Conservation (phyloP, 208 protist species). For the Entamoeba moshkovskii region DNA sequence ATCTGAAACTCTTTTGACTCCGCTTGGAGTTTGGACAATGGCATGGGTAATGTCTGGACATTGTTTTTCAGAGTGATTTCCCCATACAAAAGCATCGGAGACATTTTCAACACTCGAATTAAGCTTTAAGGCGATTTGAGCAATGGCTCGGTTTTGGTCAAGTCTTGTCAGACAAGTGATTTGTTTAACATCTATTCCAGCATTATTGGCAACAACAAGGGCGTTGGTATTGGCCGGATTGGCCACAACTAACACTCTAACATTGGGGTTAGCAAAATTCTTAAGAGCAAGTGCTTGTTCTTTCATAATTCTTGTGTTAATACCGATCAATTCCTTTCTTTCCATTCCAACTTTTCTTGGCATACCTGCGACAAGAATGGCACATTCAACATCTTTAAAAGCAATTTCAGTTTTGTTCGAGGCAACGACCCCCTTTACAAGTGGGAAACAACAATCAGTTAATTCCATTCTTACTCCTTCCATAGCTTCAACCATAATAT, state of each 20-base stretch:
- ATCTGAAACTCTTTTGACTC: neutral
- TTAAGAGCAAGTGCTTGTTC: conserved; percentile 22
- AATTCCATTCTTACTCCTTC: conserved; percentile 72
- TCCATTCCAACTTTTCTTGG: conserved; percentile 33
- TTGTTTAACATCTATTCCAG: conserved; percentile 21
- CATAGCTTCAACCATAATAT: conserved; percentile 47
- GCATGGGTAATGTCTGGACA: neutral
- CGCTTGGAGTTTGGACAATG: neutral
- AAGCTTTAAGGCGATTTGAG: conserved; percentile 11
- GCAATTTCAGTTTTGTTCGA: conserved; percentile 54
- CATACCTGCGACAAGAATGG: conserved; percentile 28
- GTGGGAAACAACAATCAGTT: conserved; percentile 67
- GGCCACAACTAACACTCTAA: conserved; percentile 34
- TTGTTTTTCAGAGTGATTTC: conserved; percentile 35
- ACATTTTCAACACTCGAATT: neutral
- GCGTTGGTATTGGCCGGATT: conserved; percentile 42
- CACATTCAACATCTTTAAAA: conserved; percentile 56
- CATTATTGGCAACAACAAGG: conserved; percentile 5
- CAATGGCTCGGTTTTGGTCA: conserved; percentile 30
- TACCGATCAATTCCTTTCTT: conserved; percentile 24
- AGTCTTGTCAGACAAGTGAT: conserved; percentile 30
- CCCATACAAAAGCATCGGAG: conserved; percentile 15
- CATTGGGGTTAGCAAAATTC: conserved; percentile 6
- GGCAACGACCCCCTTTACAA: conserved; percentile 55
- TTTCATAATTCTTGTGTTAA: conserved; percentile 33